A percentile compares a stretch with the other conserved stretches of the same genome.
These are phyloP conservation scores for Knufia petricola DNA, from an alignment of 2,329 filamentous ascomycete genomes.

Conservation along the genomic window DNA sequence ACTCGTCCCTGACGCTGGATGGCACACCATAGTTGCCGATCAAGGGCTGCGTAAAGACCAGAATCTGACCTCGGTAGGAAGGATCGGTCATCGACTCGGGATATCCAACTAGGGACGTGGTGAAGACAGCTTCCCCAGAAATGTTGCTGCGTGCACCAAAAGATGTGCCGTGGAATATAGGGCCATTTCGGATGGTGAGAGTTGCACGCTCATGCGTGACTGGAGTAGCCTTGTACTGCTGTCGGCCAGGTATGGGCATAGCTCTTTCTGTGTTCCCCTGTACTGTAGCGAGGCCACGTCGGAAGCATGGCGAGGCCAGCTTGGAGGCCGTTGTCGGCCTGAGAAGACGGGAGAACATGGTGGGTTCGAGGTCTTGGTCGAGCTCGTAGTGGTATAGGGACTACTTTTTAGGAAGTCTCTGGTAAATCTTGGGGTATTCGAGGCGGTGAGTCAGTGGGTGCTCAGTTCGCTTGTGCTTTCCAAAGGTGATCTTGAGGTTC, in stretches of 20 bases:
- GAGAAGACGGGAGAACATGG: slow-evolving; percentile 14
- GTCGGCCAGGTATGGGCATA: slow-evolving; percentile 47
- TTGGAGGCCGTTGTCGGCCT: slow-evolving; percentile 28
- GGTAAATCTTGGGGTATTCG: background rate
- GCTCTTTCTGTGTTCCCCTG: slow-evolving; percentile 60
- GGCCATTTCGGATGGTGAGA: slow-evolving; percentile 91
- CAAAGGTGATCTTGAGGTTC: slow-evolving; percentile 42
- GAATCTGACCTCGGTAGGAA: slow-evolving; percentile 70
- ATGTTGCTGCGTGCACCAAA: slow-evolving; percentile 96
- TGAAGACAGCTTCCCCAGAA: slow-evolving; percentile 97
- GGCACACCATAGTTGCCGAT: slow-evolving; percentile 99
- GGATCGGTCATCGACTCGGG: slow-evolving; percentile 74
- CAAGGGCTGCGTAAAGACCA: slow-evolving; percentile 95
- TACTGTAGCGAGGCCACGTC: slow-evolving; percentile 54
- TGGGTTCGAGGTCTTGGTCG: slow-evolving; percentile 22
- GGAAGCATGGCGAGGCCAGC: slow-evolving; percentile 22
- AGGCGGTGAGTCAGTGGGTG: slow-evolving; percentile 24
- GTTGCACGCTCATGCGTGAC: slow-evolving; percentile 71
- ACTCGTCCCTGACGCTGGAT: slow-evolving; percentile 71
- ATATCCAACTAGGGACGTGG: slow-evolving; percentile 93
- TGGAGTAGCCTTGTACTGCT: slow-evolving; percentile 44
- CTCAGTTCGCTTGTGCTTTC: slow-evolving; percentile 43
- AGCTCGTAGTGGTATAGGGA: background rate
- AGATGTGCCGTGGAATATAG: slow-evolving; percentile 90
- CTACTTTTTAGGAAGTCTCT: slow-evolving; percentile 14